These are phyloP conservation scores for Termitomyces sp. DNA, from an alignment of 768 basidiomycete species.

Conservation along the genomic window DNA sequence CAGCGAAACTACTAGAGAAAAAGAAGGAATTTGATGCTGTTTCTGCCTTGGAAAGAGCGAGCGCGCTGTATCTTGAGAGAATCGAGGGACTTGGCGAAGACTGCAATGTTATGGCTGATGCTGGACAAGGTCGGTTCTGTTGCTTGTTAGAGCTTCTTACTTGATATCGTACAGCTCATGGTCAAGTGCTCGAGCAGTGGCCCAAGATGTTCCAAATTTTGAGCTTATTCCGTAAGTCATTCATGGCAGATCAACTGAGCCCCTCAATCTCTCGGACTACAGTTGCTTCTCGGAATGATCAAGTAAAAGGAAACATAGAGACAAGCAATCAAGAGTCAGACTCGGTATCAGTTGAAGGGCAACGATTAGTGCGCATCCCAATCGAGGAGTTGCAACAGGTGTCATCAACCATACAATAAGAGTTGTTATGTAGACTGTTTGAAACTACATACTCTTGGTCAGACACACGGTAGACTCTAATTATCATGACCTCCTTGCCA, in stretches of 20 bases:
- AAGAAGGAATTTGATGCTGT: slow-evolving; percentile 80
- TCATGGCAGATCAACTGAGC: background rate
- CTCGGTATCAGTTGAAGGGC: slow-evolving; percentile 29
- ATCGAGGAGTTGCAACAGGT: slow-evolving; percentile 54
- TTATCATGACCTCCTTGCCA: slow-evolving; percentile 24
- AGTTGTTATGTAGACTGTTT: background rate
- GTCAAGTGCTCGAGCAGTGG: slow-evolving; percentile 76
- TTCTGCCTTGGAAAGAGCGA: slow-evolving; percentile 62
- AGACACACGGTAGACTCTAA: background rate
- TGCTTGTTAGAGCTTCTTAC: background rate
- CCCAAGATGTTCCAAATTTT: slow-evolving; percentile 79
- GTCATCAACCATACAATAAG: slow-evolving; percentile 11
- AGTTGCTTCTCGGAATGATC: slow-evolving; percentile 47
- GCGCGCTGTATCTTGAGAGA: slow-evolving; percentile 56
- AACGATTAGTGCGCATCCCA: slow-evolving; percentile 69
- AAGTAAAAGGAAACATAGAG: slow-evolving; percentile 19
- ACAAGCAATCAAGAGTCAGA: background rate
- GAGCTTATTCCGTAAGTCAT: slow-evolving; percentile 54
- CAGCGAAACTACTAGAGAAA: slow-evolving; percentile 62
- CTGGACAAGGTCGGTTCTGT: slow-evolving; percentile 50
- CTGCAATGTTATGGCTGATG: slow-evolving; percentile 72
- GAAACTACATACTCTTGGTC: background rate
- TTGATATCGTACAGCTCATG: slow-evolving; percentile 45
- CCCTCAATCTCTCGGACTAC: background rate
- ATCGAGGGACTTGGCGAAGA: slow-evolving; percentile 67